phyloP scores from a whole-genome alignment of 2,329 filamentous ascomycete genomes.

The Microascus cirrosus region DNA sequence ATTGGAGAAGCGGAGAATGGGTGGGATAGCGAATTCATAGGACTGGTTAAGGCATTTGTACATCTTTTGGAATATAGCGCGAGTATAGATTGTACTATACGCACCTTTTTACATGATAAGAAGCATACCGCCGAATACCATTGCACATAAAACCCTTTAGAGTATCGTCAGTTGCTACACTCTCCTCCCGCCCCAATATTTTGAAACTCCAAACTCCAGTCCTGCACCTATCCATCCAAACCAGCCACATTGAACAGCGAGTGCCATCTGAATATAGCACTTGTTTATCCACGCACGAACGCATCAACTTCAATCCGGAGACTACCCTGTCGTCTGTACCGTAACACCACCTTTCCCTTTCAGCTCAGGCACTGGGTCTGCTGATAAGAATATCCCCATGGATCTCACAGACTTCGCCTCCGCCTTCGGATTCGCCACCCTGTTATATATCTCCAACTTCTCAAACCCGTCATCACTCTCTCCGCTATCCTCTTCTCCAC shows the following conservation, averaged over 20 bases:
- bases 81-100: background rate
- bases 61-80: background rate
- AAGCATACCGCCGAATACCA: background rate
- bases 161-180: background rate
- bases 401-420: constrained; percentile 35
- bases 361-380: constrained; percentile 41
- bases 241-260: background rate
- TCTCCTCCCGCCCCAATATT: background rate
- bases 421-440: constrained; percentile 35
- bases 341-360: constrained; percentile 33
- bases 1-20: background rate
- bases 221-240: background rate
- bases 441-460: constrained; percentile 45
- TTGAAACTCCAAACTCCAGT: background rate
- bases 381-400: constrained; percentile 50
- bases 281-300: background rate
- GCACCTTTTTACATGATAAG: background rate
- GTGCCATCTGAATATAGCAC: background rate
- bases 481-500: background rate
- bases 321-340: constrained; percentile 21
- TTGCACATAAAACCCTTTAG: background rate
- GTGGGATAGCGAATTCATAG: background rate
- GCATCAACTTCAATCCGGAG: background rate
- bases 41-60: no score
- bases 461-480: constrained; percentile 11